These are phyloP conservation scores for Hanseniaspora gamundiae DNA, from an alignment of 1,139 yeast species.

Conservation along the genomic window DNA sequence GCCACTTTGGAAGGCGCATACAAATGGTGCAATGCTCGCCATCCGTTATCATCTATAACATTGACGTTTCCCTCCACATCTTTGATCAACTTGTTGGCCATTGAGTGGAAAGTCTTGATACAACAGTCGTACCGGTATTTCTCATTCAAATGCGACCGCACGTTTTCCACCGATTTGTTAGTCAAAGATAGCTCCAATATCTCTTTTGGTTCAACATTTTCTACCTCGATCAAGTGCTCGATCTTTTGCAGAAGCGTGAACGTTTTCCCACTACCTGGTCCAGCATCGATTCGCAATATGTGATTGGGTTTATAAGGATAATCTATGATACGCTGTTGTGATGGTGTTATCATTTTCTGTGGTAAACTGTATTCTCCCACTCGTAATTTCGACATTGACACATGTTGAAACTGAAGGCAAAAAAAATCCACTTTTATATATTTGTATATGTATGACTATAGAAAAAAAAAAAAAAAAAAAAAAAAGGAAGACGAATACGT, in stretches of 20 bases:
- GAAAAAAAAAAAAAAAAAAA: background rate
- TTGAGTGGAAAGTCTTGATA: conserved; percentile 52
- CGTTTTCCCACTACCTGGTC: conserved; percentile 75
- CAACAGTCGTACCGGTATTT: conserved; percentile 12
- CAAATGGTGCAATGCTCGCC: conserved; percentile 31
- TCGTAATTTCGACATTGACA: too few relatives aligned
- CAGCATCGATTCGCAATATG: conserved; percentile 44
- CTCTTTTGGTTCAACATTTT: conserved; percentile 36
- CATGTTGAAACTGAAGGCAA: background rate
- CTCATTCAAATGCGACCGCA: conserved; percentile 29
- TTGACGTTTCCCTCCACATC: conserved; percentile 26
- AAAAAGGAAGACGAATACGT: background rate
- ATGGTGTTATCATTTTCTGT: conserved; percentile 19
- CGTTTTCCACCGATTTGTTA: conserved; percentile 50
- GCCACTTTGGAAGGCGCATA: conserved; percentile 13
- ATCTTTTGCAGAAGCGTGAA: conserved; percentile 45
- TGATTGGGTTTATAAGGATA: conserved; percentile 28
- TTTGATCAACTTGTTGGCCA: conserved; percentile 40
- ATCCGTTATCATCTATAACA: conserved; percentile 41
- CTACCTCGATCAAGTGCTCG: conserved; percentile 32
- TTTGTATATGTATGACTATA: background rate
- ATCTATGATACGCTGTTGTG: conserved; percentile 30
- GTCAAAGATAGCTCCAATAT: conserved; percentile 59
- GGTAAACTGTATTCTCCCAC: too few relatives aligned
- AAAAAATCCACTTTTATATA: background rate